Base-by-base conservation (phyloP, 768 basidiomycete species). In the Kondoa malvinella region DNA sequence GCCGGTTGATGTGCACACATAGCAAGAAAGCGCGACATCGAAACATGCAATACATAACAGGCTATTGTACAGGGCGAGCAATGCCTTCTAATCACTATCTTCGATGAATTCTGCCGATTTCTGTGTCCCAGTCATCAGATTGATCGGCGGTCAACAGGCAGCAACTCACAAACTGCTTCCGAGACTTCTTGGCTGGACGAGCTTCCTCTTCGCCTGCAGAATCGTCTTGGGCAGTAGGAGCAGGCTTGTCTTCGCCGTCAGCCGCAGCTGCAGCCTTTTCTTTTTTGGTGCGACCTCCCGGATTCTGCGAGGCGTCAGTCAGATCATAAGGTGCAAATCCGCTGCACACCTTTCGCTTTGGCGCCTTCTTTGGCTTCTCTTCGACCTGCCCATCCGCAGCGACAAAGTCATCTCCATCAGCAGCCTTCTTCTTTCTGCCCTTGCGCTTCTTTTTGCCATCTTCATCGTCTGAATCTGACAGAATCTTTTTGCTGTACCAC, bases 401-500 rank as follows among this genome's bases (percentile, higher is more conserved):
- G 25, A 25, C 58, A 31, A 59, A 25, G 25, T 59, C 58, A 16
- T 63, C 31, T 14, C 58, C 56, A 32, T 27, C n/a, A 33, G 8
- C 56, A 66, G 33, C 57, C 26, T 21, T 3, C 1, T 21, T 65
- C 26, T 30, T 65, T 29, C 2, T 16, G 21, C 32, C 31, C 29
- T 25, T 26, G 30, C 68, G 16, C 66, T 69, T 68, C 66, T 73
- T 73, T 59, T 81, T 81, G 75, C 89, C 88, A 61, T 83, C 83
- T 72, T 92, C 89, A 68, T 91, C 89, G 56, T 88, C 87, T 73
- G 86, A 74, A 40, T 85, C 86, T 8, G 40, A 50, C 77, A 81
- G 80, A 72, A 84, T 81, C 70, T 82, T 81, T 15, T 86, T 84
- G 57, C 82, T 77, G 25, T 85, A 85, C 87, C 87, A 90, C 76